Percentiles rank a stretch among this genome's conserved stretches.
phyloP scores from a whole-genome alignment of 345 rosid species.

The Boechera retrofracta region DNA sequence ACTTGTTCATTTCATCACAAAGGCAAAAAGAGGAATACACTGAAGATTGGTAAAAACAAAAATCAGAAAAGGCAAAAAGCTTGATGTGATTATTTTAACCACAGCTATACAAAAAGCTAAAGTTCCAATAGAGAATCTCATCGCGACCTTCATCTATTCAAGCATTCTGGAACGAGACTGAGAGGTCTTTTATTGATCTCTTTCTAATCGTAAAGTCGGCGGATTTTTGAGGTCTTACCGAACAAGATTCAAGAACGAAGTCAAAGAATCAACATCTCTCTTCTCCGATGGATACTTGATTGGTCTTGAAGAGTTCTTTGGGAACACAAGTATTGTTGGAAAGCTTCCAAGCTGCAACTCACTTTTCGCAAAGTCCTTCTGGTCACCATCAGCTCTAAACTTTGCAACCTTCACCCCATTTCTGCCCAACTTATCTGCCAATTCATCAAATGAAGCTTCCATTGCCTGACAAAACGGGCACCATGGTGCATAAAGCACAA shows the following conservation, averaged over 20 bases:
- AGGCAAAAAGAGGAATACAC: not conserved
- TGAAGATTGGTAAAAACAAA: not conserved
- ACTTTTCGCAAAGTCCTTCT: conserved; percentile 75
- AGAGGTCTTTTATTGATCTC: conserved; percentile 10
- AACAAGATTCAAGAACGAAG: conserved; percentile 78
- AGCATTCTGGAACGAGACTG: conserved; percentile 40
- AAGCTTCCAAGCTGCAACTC: conserved; percentile 87
- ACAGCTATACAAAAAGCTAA: conserved; percentile 12
- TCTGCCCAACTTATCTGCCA: conserved; percentile 76
- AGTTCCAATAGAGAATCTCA: not conserved
- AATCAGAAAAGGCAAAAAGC: conserved; percentile 5
- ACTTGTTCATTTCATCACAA: conserved; percentile 9
- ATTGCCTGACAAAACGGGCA: conserved; percentile 91
- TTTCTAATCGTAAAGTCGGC: not conserved
- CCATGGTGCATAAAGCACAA: conserved; percentile 97
- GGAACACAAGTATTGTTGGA: conserved; percentile 88
- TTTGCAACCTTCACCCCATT: conserved; percentile 77
- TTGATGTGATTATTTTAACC: not conserved
- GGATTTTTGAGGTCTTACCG: conserved; percentile 45
- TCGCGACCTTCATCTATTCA: conserved; percentile 32
- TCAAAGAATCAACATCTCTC: conserved; percentile 89
- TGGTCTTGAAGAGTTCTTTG: conserved; percentile 69
- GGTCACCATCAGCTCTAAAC: conserved; percentile 86
- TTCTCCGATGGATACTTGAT: conserved; percentile 90
- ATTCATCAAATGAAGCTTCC: conserved; percentile 77